phyloP scores from a whole-genome alignment of 2,329 filamentous ascomycete species.

The Colletotrichum incanum region DNA sequence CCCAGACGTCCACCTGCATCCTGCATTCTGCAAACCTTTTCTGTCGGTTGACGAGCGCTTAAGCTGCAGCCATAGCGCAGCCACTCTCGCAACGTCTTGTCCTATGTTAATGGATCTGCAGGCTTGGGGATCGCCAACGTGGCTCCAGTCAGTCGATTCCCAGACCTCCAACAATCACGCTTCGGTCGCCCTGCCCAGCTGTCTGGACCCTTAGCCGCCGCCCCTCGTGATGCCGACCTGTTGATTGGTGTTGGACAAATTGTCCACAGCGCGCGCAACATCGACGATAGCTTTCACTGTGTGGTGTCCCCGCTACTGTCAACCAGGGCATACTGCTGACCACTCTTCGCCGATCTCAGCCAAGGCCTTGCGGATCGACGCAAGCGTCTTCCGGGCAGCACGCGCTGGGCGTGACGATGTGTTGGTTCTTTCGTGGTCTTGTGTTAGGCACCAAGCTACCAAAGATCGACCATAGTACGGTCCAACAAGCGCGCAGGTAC shows the following conservation, averaged over 20 bases:
- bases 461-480: neutral
- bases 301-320: neutral
- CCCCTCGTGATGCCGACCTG: conserved; percentile 7
- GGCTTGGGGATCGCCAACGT: conserved; percentile 34
- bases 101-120: conserved; percentile 5
- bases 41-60: conserved; percentile 26
- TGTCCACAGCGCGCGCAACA: neutral
- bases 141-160: conserved; percentile 35
- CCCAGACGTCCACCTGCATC: conserved; percentile 1
- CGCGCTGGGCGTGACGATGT: neutral
- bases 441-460: neutral
- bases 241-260: conserved; percentile 21
- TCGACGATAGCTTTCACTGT: no score
- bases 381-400: neutral
- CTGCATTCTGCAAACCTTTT: conserved; percentile 26
- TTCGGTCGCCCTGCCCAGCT: conserved; percentile 24
- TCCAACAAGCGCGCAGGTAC: conserved; percentile 19
- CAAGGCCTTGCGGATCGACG: neutral
- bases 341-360: neutral
- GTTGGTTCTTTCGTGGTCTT: neutral
- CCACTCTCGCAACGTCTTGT: neutral
- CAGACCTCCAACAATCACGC: conserved; percentile 25
- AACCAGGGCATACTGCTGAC: neutral
- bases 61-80: conserved; percentile 23
- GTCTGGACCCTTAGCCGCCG: conserved; percentile 29